Evolutionary conservation across 148 eudicot species (phyloP).

Genomic region (Talinum fruticosum): DNA sequence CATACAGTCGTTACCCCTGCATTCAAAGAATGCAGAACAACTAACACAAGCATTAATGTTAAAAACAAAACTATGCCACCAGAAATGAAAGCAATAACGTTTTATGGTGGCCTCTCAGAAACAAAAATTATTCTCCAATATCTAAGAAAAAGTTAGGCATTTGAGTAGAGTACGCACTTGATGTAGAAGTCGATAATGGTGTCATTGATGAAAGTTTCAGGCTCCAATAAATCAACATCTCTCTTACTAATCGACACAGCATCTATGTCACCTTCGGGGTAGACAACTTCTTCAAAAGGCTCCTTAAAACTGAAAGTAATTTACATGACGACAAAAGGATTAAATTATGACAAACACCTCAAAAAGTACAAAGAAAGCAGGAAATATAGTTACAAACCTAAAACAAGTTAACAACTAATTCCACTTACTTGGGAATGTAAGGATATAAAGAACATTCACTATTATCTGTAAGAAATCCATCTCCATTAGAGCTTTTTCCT

Average conservation of each 20-base stretch:
- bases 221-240: slow-evolving; percentile 78
- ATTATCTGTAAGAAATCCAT: slow-evolving; percentile 28
- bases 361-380: background rate
- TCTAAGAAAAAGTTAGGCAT: background rate
- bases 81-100: background rate
- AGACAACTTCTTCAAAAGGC: slow-evolving; percentile 77
- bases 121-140: background rate
- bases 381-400: background rate
- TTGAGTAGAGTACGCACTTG: slow-evolving; percentile 51
- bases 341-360: background rate
- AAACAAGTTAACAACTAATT: background rate
- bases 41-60: background rate
- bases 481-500: slow-evolving; percentile 30
- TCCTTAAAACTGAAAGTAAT: slow-evolving; percentile 52
- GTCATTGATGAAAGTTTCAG: slow-evolving; percentile 83
- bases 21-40: background rate
- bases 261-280: slow-evolving; percentile 92
- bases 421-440: slow-evolving; percentile 74
- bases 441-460: slow-evolving; percentile 30
- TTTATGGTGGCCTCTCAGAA: background rate
- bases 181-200: slow-evolving; percentile 95
- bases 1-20: background rate
- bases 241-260: slow-evolving; percentile 85
- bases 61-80: background rate
- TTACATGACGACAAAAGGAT: background rate